Base-by-base conservation (phyloP, 2,329 filamentous ascomycete species). In the Trichoderma hamatum region DNA sequence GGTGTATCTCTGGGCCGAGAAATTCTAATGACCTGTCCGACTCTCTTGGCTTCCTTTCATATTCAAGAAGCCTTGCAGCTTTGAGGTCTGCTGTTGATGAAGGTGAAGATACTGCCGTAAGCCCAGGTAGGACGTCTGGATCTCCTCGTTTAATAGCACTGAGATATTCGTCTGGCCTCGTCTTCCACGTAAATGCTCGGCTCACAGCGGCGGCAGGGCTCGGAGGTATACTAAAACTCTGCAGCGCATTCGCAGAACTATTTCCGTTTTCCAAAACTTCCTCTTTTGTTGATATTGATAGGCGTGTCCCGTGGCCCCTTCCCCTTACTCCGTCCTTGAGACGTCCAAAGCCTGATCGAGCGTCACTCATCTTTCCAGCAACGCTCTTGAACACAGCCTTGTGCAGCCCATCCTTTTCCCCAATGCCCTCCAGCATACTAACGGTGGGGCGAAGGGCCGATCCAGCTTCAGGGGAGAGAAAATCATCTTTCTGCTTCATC, bases 381-480 rank as follows among this genome's bases (percentile, higher is more conserved):
- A 96, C 92, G 70, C 90, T 92, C 77, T 92, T 96, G 78, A 94
- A 91, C 19, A 93, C 86, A 0, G 88, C 87, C 72, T 86, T 89
- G 34, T 89, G 87, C 28, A 88, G 77, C 19, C 87, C 85, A 71
- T 88, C 87, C 69, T 84, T 87, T 32, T 88, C 88, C 21, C 77
- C 80, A 0, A 82, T 78, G 55, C 78, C 82, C 30, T 89, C 87
- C 19, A 76, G 73, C 67, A 85, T 75, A 70, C 81, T 86, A 54
- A 80, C 77, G 5, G 82, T 76, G 16, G 86, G 86, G 14, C 80
- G 82, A 30, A 83, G 79, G 5, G 84, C 79, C 5, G 78, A 77
- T 10, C 79, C 77, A 14, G 82, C 80, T 71, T 85, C 84, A 16
- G 84, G 73, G 1, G 77, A 78, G 3, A 79, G 75, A 1, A 80